Base-by-base conservation (phyloP, 768 basidiomycete genomes). In the Amanita pallidorosea region DNA sequence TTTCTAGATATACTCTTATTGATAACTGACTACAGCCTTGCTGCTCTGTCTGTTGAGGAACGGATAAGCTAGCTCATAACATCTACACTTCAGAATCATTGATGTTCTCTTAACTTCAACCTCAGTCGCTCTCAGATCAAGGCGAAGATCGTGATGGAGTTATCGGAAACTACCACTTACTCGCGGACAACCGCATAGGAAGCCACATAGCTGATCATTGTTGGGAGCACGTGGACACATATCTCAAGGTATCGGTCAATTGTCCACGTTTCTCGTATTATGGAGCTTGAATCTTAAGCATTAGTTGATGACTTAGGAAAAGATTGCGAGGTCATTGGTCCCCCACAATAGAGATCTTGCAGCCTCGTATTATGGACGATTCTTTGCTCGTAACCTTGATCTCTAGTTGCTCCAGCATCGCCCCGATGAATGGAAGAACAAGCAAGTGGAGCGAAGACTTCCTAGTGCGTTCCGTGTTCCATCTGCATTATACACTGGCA, bases 181-280 rank as follows among this genome's bases (percentile, higher is more conserved):
- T 99, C 31, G 88, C 87, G 5, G 87, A 94, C 61, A 91, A 97
- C 62, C 81, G 86, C 41, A 80, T 96, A 55, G 96, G 96, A 41
- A 90, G 88, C 58, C 76, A 91, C 43, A 82, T 98, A 0, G 88
- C 79, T 4, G 95, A 94, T 59, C 81, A 85, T n/a, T 88, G 86
- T 56, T 98, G 92, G 91, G 80, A 75, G 1, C 81, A 78, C 54
- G 83, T 88, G n/a, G 96, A 99, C 67, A 84, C 89, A 1, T 97
- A 88, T 66, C 75, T 96, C 56, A 93, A 87, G 72, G 92, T 93
- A 54, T 20, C 2, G 8, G 27, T 29, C 25, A 27, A 27, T 27
- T 27, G 3, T 27, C 25, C 6, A 29, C 3, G 27, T 2, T 29
- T 29, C 27, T 29, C 27, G 27, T 7, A 29, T 29, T 9, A 9